phyloP scores from a whole-genome alignment of 2,329 filamentous ascomycete species.

The Ustulina deusta region DNA sequence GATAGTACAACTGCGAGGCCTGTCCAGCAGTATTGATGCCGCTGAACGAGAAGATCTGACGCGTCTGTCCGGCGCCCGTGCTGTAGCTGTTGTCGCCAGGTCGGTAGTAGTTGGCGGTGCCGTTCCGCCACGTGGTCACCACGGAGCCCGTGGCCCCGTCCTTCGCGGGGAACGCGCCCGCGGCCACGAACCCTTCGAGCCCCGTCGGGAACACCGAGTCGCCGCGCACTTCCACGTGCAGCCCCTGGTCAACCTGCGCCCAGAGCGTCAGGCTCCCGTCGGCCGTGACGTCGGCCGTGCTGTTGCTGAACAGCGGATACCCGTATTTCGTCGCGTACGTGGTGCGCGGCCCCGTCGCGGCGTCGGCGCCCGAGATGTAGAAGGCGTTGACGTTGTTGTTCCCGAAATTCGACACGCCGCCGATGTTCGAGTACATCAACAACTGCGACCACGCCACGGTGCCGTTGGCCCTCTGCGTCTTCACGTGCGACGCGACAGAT shows the following conservation, averaged over 20 bases:
- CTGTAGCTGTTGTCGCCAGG: slow-evolving; percentile 59
- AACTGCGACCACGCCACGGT: slow-evolving; percentile 67
- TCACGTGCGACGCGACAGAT: slow-evolving; percentile 64
- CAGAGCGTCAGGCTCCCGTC: slow-evolving; percentile 61
- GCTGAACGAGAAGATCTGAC: slow-evolving; percentile 68
- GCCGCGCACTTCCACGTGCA: slow-evolving; percentile 55
- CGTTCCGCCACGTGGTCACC: slow-evolving; percentile 66
- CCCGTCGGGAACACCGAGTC: slow-evolving; percentile 66
- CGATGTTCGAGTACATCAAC: slow-evolving; percentile 67
- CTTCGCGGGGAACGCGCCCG: slow-evolving; percentile 47
- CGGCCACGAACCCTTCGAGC: slow-evolving; percentile 65
- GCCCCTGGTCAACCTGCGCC: slow-evolving; percentile 57
- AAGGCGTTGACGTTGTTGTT: slow-evolving; percentile 51
- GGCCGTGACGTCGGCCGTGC: slow-evolving; percentile 58
- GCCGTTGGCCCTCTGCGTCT: slow-evolving; percentile 59
- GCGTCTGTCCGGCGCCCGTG: slow-evolving; percentile 66
- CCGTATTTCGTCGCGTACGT: slow-evolving; percentile 59
- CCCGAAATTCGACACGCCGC: slow-evolving; percentile 51
- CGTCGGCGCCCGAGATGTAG: slow-evolving; percentile 59
- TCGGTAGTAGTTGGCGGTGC: slow-evolving; percentile 67
- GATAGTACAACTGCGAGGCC: slow-evolving; percentile 64
- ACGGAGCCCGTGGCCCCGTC: slow-evolving; percentile 39
- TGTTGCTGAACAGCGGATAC: slow-evolving; percentile 72
- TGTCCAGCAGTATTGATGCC: slow-evolving; percentile 52
- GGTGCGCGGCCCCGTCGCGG: slow-evolving; percentile 46